phyloP scores from a whole-genome alignment of 345 rosid genomes.

The Eucalyptus globulus region DNA sequence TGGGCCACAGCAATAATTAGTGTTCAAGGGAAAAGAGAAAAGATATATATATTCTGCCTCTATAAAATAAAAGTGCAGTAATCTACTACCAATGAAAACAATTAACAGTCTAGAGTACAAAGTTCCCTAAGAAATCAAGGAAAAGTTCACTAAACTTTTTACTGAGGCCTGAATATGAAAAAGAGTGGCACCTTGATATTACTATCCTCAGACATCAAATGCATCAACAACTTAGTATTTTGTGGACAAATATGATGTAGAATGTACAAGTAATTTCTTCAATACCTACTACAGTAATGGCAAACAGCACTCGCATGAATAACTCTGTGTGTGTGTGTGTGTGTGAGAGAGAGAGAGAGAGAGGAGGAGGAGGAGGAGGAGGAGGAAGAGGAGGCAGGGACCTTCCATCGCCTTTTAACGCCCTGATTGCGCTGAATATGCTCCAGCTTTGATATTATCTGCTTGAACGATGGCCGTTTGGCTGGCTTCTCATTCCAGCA shows the following conservation, averaged over 20 bases:
- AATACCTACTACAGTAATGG: not conserved
- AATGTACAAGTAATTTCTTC: not conserved
- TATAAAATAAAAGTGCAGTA: not conserved
- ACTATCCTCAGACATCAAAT: not conserved
- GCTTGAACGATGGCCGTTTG: constrained; percentile 74
- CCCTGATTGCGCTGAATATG: constrained; percentile 27
- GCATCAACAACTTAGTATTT: not conserved
- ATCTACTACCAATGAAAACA: not conserved
- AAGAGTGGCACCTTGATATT: not conserved
- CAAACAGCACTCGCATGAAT: not conserved
- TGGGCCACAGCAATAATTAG: not conserved
- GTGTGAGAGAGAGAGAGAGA: not conserved
- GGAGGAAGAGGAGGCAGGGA: not conserved
- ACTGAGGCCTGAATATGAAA: not conserved
- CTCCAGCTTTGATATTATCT: constrained; percentile 55
- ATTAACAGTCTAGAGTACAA: not conserved
- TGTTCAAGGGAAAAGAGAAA: not conserved
- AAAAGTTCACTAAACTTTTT: not conserved
- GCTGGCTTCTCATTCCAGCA: constrained; percentile 82
- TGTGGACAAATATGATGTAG: not conserved
- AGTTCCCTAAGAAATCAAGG: not conserved
- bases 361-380: not conserved
- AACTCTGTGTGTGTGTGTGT: not conserved
- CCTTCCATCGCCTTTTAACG: constrained; percentile 87
- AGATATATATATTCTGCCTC: not conserved